Conservation (phyloP, 768 basidiomycete genomes). For the Floccularia luteovirens region DNA sequence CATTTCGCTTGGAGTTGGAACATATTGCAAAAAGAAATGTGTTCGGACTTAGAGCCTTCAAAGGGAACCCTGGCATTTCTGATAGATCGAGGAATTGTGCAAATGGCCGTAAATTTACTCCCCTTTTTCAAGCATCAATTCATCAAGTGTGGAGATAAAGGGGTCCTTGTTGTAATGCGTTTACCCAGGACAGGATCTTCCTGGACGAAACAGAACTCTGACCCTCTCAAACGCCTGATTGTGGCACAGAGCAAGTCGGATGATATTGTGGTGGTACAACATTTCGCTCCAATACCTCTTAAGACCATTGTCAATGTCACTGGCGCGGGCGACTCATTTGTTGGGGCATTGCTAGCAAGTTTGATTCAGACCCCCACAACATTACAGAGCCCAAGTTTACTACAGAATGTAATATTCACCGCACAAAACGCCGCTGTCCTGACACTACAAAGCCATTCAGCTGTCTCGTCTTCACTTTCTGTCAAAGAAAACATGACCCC, state of each 20-base stretch:
- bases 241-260: slow-evolving; percentile 31
- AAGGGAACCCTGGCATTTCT: slow-evolving; percentile 54
- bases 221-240: slow-evolving; percentile 37
- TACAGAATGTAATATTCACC: slow-evolving; percentile 37
- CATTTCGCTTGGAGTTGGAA: slow-evolving; percentile 61
- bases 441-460: slow-evolving; percentile 46
- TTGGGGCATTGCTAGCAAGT: slow-evolving; percentile 72
- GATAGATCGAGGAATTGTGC: slow-evolving; percentile 60
- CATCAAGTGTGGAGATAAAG: slow-evolving; percentile 75
- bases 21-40: slow-evolving; percentile 43
- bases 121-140: slow-evolving; percentile 82
- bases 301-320: slow-evolving; percentile 64
- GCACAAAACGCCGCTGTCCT: slow-evolving; percentile 63
- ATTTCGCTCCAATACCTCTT: slow-evolving; percentile 55
- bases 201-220: slow-evolving; percentile 46
- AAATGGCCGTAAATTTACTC: slow-evolving; percentile 76
- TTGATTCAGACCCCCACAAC: slow-evolving; percentile 36
- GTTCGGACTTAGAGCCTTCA: slow-evolving; percentile 19
- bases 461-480: slow-evolving; percentile 63
- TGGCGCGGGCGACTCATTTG: slow-evolving; percentile 89
- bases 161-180: slow-evolving; percentile 59
- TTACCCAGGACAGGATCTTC: slow-evolving; percentile 30
- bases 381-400: slow-evolving; percentile 34
- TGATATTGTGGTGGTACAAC: slow-evolving; percentile 56
- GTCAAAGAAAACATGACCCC: too few species aligned